A percentile compares a stretch with the other conserved stretches of the same genome.
These are phyloP conservation scores for Hyaloscypha bicolor DNA, from an alignment of 495 filamentous ascomycete species.

Conservation along the genomic window DNA sequence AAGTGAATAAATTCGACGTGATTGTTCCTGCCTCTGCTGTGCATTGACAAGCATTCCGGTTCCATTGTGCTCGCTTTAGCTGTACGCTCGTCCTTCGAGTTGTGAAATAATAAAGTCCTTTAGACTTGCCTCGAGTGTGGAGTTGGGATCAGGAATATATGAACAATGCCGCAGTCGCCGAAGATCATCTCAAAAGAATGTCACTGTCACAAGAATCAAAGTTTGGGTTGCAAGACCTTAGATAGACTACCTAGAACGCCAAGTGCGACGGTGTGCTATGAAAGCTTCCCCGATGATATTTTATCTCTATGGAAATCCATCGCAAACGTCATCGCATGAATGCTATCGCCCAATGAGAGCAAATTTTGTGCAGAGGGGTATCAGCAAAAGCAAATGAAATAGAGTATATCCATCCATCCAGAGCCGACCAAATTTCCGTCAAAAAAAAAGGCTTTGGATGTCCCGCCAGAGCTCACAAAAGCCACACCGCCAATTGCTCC, in stretches of 20 bases:
- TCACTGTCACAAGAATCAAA: too few species aligned
- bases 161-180: too few species aligned
- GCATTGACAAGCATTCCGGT: too few species aligned
- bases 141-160: too few species aligned
- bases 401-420: background rate
- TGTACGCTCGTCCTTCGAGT: too few species aligned
- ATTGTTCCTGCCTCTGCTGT: too few species aligned
- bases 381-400: background rate
- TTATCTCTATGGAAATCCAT: background rate
- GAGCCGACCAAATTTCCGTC: background rate
- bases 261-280: background rate
- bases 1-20: too few species aligned
- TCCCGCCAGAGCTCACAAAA: background rate
- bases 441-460: background rate
- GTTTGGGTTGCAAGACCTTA: background rate
- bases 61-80: too few species aligned
- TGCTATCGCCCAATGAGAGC: background rate
- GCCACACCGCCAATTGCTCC: conserved; percentile 1
- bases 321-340: background rate
- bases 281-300: background rate
- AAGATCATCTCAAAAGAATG: too few species aligned
- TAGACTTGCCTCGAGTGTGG: too few species aligned
- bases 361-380: background rate
- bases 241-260: background rate
- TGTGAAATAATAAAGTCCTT: too few species aligned